Evolutionary conservation across 805 yeast genomes (phyloP), one percentile per base, ranked within the genome.

Genomic region (Brettanomyces anomalus): DNA sequence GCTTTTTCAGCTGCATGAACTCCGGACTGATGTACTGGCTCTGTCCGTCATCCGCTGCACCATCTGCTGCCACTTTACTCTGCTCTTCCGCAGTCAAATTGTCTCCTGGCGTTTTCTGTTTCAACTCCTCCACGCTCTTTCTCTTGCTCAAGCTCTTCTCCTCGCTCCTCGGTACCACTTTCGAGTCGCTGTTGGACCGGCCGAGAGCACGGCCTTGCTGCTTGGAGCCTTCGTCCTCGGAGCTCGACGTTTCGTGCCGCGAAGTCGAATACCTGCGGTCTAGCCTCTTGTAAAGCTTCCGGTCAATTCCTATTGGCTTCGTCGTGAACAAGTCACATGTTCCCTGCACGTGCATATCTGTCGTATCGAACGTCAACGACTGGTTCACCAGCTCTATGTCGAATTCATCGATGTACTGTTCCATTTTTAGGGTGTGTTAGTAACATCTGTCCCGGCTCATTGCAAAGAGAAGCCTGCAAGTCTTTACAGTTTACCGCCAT

Each of bases 321-420:
- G 98, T 93, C 1, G 97, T 85, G 57, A 87, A 93, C 39, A 93
- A 72, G 57, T 93, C 98, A 58, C 96, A 81, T 20, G 95, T 88
- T 11, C 97, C 97, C 43, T 76, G 75, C 33, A 93, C 78, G 51
- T 74, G 81, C 55, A 84, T 77, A 51, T 84, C 94, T 1, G 76
- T 70, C 3, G 88, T 79, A 49, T 80, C 85, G 51, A 86, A 87
- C 50, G 80, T 79, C 43, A 93, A 75, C 43, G 86, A 84, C 56
- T 88, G 94, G 57, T 88, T 88, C 33, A 93, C 83, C 52, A 83
- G 72, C 61, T 88, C 97, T n/a, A 93, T 79, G 55, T 89, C 96
- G 33, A 87, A 81, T 56, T 84, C 93, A 60, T 93, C 97, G 46
- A 93, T 81, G 64, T 86, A 93, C 90, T 88, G 18, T 14, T 13